Conservation (phyloP, 441 rosid genomes). For the Brassica balearica region DNA sequence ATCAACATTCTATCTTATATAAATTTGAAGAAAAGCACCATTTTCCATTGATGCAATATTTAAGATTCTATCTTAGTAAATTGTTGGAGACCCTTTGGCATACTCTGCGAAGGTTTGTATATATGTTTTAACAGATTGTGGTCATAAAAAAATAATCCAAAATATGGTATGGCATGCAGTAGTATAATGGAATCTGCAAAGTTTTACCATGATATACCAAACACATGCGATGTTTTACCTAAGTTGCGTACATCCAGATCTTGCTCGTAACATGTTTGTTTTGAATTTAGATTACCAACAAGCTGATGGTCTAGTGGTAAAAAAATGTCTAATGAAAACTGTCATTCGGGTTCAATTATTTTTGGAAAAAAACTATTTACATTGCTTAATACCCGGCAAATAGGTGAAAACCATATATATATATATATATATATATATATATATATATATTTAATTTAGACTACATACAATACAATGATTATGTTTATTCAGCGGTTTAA, state of each 20-base stretch:
- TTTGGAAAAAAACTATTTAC: no score
- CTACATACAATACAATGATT: no score
- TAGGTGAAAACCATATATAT: no score
- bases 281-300: no score
- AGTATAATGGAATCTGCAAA: neutral
- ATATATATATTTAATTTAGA: no score
- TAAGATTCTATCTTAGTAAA: neutral
- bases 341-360: no score
- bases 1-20: neutral
- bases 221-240: neutral
- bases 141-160: neutral
- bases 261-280: no score
- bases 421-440: no score
- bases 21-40: neutral
- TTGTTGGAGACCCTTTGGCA: neutral
- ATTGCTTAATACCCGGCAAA: no score
- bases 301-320: no score
- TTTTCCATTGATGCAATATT: neutral
- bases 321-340: no score
- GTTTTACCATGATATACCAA: neutral
- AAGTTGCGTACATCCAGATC: neutral
- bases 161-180: neutral
- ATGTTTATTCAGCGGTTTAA: no score
- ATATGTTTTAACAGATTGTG: neutral
- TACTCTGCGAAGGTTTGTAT: neutral